Evolutionary conservation across 768 basidiomycete species (phyloP), one percentile per base, ranked within the genome.

Genomic region (Lyophyllum decastes): DNA sequence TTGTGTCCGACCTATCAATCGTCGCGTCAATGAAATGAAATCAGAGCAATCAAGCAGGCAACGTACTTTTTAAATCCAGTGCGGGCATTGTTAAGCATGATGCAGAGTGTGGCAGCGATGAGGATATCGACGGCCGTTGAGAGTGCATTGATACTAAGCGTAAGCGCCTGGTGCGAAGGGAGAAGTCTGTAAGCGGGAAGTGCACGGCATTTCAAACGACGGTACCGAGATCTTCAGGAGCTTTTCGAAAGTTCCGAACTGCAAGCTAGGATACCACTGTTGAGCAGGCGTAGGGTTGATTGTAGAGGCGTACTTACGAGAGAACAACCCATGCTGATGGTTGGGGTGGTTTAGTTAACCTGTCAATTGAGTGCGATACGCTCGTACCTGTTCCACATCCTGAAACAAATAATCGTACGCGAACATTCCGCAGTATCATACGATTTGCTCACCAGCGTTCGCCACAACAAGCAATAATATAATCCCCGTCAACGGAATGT

Each of bases 101-200:
- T 60, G 55, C 78, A 81, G 1, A 85, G 73, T n/a, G 73, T 73
- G 11, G 56, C 50, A 0, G 84, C 82, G 27, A 85, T 84, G 10
- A 79, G 58, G 11, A 82, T 62, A 44, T 86, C 83, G 2, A 75
- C 73, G 11, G 70, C 70, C 0, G 80, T 78, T 3, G 81, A 77
- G 4, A 80, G 68, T 1, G 74, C 80, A 57, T 85, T 85, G 58
- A 85, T 76, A 2, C 79, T 70, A 48, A 80, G 78, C 0, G 82
- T 79, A 34, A 84, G 67, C 10, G 70, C 70, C 78, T 80, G 40
- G 8, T 25, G 8, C 12, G 17, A 41, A 30, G n/a, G n/a, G 34
- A 7, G 9, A 4, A 5, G 50, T 51, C 40, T 58, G 38, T 43
- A 52, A 49, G 30, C n/a, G 43, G 48, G 56, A 60, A 21, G 45